Conservation (phyloP, 768 basidiomycete species). For the Boletus pseudo-olivaceus region DNA sequence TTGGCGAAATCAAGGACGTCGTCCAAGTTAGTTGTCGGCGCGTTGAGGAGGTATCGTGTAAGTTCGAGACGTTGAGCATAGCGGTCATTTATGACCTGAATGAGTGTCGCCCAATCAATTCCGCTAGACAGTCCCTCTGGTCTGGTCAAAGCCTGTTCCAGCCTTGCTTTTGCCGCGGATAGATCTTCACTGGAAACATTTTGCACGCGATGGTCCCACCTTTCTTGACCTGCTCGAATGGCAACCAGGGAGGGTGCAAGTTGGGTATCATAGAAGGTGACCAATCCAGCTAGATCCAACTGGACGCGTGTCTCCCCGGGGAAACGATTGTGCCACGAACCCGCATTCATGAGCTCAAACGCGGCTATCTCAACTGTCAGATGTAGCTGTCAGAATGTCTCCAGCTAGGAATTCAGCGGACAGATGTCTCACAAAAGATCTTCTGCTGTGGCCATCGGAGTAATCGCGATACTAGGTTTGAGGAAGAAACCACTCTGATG, state of each 20-base stretch:
- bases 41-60: conserved; percentile 20
- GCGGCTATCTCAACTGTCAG: not conserved
- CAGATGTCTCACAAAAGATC: not conserved
- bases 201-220: conserved; percentile 18
- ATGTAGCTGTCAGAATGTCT: not conserved
- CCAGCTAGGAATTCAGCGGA: not conserved
- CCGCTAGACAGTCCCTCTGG: conserved; percentile 21
- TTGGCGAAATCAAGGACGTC: conserved; percentile 1
- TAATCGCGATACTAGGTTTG: conserved; percentile 24
- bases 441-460: not conserved
- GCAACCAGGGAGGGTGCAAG: conserved; percentile 18
- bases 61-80: conserved; percentile 30
- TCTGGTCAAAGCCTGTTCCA: conserved; percentile 2
- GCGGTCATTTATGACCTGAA: conserved; percentile 30
- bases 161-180: not conserved
- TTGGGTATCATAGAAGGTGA: conserved; percentile 28
- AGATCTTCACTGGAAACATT: conserved; percentile 14
- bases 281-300: conserved; percentile 14
- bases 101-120: conserved; percentile 31
- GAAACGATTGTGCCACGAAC: conserved; percentile 22
- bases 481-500: conserved; percentile 34
- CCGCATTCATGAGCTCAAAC: conserved; percentile 17
- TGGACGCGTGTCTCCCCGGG: conserved; percentile 27
- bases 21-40: not conserved
- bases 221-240: conserved; percentile 11